These are phyloP conservation scores for Colletotrichum navitas DNA, from an alignment of 2,329 filamentous ascomycete species.

Conservation along the genomic window DNA sequence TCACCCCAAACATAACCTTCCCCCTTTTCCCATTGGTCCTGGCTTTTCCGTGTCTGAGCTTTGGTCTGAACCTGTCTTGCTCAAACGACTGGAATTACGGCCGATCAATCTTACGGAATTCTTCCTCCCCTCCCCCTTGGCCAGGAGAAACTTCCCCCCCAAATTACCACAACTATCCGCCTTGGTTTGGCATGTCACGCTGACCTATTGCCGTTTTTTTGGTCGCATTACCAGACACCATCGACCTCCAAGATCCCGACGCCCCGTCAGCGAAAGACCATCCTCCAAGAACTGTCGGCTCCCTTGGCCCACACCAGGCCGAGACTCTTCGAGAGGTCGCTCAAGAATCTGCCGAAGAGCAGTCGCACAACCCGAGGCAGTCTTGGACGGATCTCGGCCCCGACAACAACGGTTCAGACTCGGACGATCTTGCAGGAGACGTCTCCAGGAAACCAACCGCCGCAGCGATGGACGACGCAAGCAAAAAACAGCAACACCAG, in stretches of 20 bases:
- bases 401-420: constrained; percentile 58
- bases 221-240: constrained; percentile 74
- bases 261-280: constrained; percentile 89
- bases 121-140: constrained; percentile 24
- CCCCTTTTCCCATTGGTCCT: constrained; percentile 33
- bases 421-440: constrained; percentile 59
- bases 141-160: not conserved
- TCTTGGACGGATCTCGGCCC: constrained; percentile 62
- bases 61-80: constrained; percentile 40
- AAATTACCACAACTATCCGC: not conserved
- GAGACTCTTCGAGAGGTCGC: constrained; percentile 84
- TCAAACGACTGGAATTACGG: constrained; percentile 37
- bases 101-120: constrained; percentile 40
- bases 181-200: constrained; percentile 37
- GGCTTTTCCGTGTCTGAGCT: constrained; percentile 37
- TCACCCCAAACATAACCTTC: constrained; percentile 34
- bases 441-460: constrained; percentile 56
- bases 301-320: constrained; percentile 84
- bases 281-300: constrained; percentile 53
- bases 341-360: constrained; percentile 81
- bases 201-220: constrained; percentile 26
- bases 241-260: constrained; percentile 90
- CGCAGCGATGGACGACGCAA: constrained; percentile 42
- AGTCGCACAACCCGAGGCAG: constrained; percentile 72
- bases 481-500: constrained; percentile 52